Evolutionary conservation across 257 asterid species (phyloP), one percentile per base, ranked within the genome.

Genomic region (Solanum pimpinellifolium): DNA sequence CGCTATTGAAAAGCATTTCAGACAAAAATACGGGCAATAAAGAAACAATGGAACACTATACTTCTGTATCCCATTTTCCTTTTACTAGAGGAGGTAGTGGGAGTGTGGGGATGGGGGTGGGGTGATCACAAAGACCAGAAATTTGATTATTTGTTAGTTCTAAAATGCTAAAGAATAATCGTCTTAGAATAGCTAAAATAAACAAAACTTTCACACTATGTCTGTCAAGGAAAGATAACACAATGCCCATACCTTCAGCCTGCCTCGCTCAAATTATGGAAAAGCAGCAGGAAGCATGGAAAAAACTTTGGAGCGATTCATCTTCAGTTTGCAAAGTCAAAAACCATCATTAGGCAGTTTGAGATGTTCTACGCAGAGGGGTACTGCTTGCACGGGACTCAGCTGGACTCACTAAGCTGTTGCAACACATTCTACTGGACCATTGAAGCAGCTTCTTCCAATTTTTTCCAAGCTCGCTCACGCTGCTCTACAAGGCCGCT

Each of bases 381-480:
- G 60, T n/a, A 76, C 23, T 42, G 27, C 83, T 44, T 27, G 62
- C 2, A 1, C 62, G 4, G 60, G 20, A 74, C 42, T 47, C 77
- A 11, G 46, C 49, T 78, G 85, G 66, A 82, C 80, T 46, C 14
- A 23, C 72, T 66, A 75, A 47, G 74, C 88, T 83, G 56, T 46
- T 31, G 69, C 87, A 82, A 44, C 86, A 16, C 75, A 25, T 41
- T 74, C 73, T 81, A 81, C 87, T 69, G 29, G 3, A 66, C 89
- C 90, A 88, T 88, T 85, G 89, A 86, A 78, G 95, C 98, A 73
- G 92, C 96, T 88, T 93, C 95, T 92, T 96, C 98, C 31, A 96
- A 92, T 93, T 90, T 94, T 92, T 92, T 95, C 99, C 98, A 96
- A 33, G 91, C 77, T 81, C 88, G 88, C 86, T 87, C 86, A 1